These are phyloP conservation scores for Phytopythium ostracodes DNA, from an alignment of 352 stramenopile species.

Conservation along the genomic window DNA sequence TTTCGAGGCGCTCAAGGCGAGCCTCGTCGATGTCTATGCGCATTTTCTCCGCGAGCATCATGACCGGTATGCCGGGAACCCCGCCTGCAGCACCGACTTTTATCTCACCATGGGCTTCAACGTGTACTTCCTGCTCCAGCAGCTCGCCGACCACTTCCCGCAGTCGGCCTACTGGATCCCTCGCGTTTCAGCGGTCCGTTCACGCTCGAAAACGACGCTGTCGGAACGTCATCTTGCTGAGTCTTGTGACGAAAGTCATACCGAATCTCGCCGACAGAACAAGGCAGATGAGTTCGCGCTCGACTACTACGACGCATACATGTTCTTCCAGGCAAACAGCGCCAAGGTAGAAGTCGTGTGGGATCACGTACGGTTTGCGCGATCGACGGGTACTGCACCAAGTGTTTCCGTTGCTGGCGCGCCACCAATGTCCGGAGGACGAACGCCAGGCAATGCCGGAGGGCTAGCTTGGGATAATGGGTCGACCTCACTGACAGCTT, in stretches of 20 bases:
- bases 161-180: constrained; percentile 43
- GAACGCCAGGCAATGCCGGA: background rate
- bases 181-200: background rate
- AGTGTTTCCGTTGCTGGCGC: background rate
- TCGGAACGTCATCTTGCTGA: background rate
- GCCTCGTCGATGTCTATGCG: constrained; percentile 51
- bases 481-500: background rate
- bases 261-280: background rate
- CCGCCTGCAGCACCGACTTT: constrained; percentile 55
- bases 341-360: constrained; percentile 67
- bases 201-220: background rate
- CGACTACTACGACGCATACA: constrained; percentile 45
- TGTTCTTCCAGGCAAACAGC: constrained; percentile 66
- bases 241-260: background rate
- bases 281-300: constrained; percentile 1
- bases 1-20: constrained; percentile 61
- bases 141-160: constrained; percentile 46
- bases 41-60: constrained; percentile 36
- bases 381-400: background rate
- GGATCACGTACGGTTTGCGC: constrained; percentile 28
- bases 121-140: constrained; percentile 71
- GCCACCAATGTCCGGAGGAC: background rate
- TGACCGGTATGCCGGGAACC: constrained; percentile 49
- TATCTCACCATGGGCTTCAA: constrained; percentile 77
- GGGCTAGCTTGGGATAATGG: background rate